These are phyloP conservation scores for Miamiensis avidus DNA, from an alignment of 169 alveolate species.

Conservation along the genomic window DNA sequence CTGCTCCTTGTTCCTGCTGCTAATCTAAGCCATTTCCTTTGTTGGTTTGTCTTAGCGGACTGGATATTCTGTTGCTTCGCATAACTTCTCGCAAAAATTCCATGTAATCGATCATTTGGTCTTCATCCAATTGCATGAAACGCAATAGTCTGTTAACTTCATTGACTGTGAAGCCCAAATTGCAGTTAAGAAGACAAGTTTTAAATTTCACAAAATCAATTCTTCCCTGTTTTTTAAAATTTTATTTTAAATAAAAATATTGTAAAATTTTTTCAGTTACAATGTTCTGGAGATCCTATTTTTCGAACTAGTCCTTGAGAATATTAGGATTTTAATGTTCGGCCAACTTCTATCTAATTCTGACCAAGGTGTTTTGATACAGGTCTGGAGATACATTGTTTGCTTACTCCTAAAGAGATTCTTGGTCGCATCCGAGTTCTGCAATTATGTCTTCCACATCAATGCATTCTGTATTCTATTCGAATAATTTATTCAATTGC, in stretches of 20 bases:
- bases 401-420: background rate
- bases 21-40: background rate
- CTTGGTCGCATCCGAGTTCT: background rate
- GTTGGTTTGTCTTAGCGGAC: too few species aligned
- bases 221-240: background rate
- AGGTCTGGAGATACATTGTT: background rate
- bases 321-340: background rate
- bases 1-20: background rate
- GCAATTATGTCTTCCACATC: slow-evolving; percentile 6
- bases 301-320: background rate
- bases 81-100: too few species aligned
- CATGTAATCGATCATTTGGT: background rate
- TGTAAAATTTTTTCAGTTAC: background rate
- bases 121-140: background rate
- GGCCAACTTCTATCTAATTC: background rate
- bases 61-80: too few species aligned
- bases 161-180: background rate
- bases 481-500: too few species aligned
- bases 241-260: too few species aligned
- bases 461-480: background rate
- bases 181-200: background rate
- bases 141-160: background rate
- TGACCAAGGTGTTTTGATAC: background rate
- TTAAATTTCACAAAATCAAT: too few species aligned
- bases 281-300: background rate